These are phyloP conservation scores for Aureoboletus auriporus DNA, from an alignment of 768 basidiomycete genomes.

Conservation along the genomic window DNA sequence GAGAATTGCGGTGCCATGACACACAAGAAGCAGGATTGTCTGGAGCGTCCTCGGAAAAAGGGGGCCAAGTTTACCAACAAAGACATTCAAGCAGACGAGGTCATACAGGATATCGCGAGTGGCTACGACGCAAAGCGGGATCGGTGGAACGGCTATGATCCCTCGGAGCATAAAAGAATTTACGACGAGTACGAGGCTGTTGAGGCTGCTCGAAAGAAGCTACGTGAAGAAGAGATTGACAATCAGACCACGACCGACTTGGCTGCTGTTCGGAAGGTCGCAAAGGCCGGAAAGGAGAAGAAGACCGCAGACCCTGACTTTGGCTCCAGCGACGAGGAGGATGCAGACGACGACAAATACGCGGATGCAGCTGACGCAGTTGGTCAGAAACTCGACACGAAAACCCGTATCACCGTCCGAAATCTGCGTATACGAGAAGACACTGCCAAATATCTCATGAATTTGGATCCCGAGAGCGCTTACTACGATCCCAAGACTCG, in stretches of 20 bases:
- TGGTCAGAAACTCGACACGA: slow-evolving; percentile 96
- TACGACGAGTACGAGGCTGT: slow-evolving; percentile 94
- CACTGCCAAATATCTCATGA: slow-evolving; percentile 97
- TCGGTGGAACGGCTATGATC: slow-evolving; percentile 97
- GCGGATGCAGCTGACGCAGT: slow-evolving; percentile 97
- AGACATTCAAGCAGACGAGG: slow-evolving; percentile 88
- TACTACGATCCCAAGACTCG: slow-evolving; percentile 99
- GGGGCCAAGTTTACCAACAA: slow-evolving; percentile 91
- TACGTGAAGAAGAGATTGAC: slow-evolving; percentile 96
- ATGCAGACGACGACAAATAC: slow-evolving; percentile 96
- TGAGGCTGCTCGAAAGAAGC: slow-evolving; percentile 84
- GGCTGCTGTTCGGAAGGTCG: slow-evolving; percentile 90
- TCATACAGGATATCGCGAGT: slow-evolving; percentile 71
- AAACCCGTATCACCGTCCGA: slow-evolving; percentile 96
- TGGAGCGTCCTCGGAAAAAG: slow-evolving; percentile 94
- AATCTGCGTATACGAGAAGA: slow-evolving; percentile 99
- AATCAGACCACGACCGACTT: slow-evolving; percentile 92
- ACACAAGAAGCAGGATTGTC: slow-evolving; percentile 86
- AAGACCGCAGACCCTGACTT: slow-evolving; percentile 84
- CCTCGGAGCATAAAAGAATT: slow-evolving; percentile 77
- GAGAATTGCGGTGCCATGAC: slow-evolving; percentile 99
- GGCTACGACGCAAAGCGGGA: slow-evolving; percentile 95
- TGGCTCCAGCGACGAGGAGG: slow-evolving; percentile 94
- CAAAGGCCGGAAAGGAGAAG: slow-evolving; percentile 77
- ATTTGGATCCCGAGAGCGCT: slow-evolving; percentile 90